Evolutionary conservation across 176 grass and related monocot genomes (phyloP).

Genomic region (Zea mays): Zm-B73-REFERENCE-NAM-5.0 NC_050096.1:38167001-38167500

Average conservation of each 20-base stretch:
- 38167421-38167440: no score
- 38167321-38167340: not conserved
- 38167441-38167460: no score
- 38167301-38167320: conserved; percentile 12
- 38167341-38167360: no score
- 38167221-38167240: not conserved
- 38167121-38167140: conserved; percentile 1
- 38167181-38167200: conserved; percentile 1
- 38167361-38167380: no score
- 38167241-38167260: not conserved
- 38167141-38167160: conserved; percentile 20
- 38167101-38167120: conserved; percentile 49
- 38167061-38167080: conserved; percentile 52
- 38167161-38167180: not conserved
- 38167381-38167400: no score
- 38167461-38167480: no score
- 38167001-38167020: conserved; percentile 90
- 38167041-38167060: conserved; percentile 45
- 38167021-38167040: conserved; percentile 61
- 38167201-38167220: not conserved
- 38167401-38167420: no score
- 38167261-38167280: not conserved
- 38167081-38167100: conserved; percentile 80
- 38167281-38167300: conserved; percentile 9
- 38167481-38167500: no score